phyloP scores from a whole-genome alignment of 495 filamentous ascomycete genomes.

The Podospora bellae-mahoneyi region DNA sequence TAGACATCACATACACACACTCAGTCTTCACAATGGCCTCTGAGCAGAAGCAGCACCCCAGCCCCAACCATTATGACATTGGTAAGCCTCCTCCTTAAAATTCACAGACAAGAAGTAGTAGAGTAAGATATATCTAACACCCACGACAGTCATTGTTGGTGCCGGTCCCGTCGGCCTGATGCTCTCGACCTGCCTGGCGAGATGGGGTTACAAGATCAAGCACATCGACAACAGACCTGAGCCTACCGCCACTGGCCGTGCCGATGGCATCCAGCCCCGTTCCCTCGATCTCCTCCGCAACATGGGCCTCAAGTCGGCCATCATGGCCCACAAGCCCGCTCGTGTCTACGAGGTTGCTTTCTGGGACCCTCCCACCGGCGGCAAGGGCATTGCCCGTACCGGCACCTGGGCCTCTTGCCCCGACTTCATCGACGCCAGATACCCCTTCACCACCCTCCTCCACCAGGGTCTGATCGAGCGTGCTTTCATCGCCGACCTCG shows the following conservation, averaged over 20 bases:
- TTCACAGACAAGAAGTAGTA: not conserved
- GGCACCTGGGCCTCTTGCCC: conserved; percentile 71
- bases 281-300: conserved; percentile 73
- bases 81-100: conserved; percentile 21
- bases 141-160: conserved; percentile 70
- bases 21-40: conserved; percentile 22
- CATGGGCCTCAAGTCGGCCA: conserved; percentile 67
- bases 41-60: conserved; percentile 20
- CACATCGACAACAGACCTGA: conserved; percentile 69
- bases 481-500: conserved; percentile 65
- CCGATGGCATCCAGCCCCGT: conserved; percentile 77
- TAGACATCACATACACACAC: conserved; percentile 14
- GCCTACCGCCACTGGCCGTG: conserved; percentile 67
- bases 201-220: conserved; percentile 66
- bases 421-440: conserved; percentile 67
- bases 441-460: conserved; percentile 71
- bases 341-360: conserved; percentile 75
- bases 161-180: conserved; percentile 86
- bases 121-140: not conserved
- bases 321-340: conserved; percentile 69
- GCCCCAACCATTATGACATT: conserved; percentile 35
- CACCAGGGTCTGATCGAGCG: conserved; percentile 76
- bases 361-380: conserved; percentile 62
- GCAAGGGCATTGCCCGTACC: conserved; percentile 61
- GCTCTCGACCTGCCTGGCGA: conserved; percentile 73